Conservation (phyloP, 495 filamentous ascomycete species). For the Xylaria bambusicola region DNA sequence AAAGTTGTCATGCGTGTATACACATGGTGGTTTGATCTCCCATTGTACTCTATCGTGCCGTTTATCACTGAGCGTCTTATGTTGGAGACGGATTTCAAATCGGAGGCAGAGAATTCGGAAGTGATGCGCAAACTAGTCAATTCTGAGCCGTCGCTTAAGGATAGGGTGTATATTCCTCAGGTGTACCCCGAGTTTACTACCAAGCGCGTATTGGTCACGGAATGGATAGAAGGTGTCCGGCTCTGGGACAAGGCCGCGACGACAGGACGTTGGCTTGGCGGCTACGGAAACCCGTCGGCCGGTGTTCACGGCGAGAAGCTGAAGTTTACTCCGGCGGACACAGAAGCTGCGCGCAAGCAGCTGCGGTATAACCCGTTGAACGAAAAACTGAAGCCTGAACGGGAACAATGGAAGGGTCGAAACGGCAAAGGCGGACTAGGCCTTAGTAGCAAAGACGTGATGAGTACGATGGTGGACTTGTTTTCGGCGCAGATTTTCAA, state of each 20-base stretch:
- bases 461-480: conserved; percentile 93
- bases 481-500: conserved; percentile 97
- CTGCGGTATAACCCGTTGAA: conserved; percentile 46
- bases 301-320: conserved; percentile 72
- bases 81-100: conserved; percentile 91
- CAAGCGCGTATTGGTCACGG: conserved; percentile 85
- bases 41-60: conserved; percentile 82
- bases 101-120: conserved; percentile 86
- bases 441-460: conserved; percentile 76
- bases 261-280: conserved; percentile 72
- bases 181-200: conserved; percentile 82
- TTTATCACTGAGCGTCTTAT: conserved; percentile 84
- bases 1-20: conserved; percentile 79
- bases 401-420: conserved; percentile 74
- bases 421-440: conserved; percentile 77
- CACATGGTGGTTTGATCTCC: conserved; percentile 80
- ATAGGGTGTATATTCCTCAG: conserved; percentile 82
- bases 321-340: conserved; percentile 47
- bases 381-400: conserved; percentile 72
- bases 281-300: conserved; percentile 71
- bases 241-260: conserved; percentile 87
- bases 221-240: conserved; percentile 94
- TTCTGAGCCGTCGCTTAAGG: conserved; percentile 72
- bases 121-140: conserved; percentile 76
- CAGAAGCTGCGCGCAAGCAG: conserved; percentile 40